Evolutionary conservation across 805 yeast species (phyloP).

Genomic region (Naumovozyma dairenensis): DNA sequence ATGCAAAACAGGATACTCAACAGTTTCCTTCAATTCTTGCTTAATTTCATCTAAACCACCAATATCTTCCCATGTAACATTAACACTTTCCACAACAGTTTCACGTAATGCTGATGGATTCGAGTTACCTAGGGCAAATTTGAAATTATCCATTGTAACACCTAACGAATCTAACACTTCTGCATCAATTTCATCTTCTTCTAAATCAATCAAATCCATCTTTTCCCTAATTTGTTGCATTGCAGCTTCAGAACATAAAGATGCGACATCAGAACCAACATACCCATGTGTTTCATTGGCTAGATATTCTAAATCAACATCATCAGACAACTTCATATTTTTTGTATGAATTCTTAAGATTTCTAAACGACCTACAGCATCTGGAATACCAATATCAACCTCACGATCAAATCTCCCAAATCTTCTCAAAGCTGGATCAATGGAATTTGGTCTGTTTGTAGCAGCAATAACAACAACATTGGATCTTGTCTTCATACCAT

Average conservation of each 20-base stretch:
- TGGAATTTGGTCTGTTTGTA: constrained; percentile 66
- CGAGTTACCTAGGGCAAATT: constrained; percentile 94
- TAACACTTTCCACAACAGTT: constrained; percentile 97
- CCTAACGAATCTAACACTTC: constrained; percentile 93
- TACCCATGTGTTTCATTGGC: constrained; percentile 98
- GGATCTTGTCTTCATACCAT: constrained; percentile 99
- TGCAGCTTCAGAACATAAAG: constrained; percentile 99
- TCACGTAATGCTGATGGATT: constrained; percentile 99
- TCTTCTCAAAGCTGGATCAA: constrained; percentile 74
- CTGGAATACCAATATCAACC: constrained; percentile 90
- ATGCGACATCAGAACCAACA: constrained; percentile 98
- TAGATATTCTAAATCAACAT: constrained; percentile 89
- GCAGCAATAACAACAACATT: constrained; percentile 98
- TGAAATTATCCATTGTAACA: constrained; percentile 97
- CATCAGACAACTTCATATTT: constrained; percentile 93
- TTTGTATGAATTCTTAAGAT: constrained; percentile 95
- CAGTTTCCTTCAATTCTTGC: constrained; percentile 96
- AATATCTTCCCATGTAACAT: constrained; percentile 98
- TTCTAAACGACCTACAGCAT: constrained; percentile 96
- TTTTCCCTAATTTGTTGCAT: constrained; percentile 99
- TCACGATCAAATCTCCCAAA: constrained; percentile 89
- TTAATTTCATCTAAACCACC: constrained; percentile 97
- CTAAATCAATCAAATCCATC: constrained; percentile 73
- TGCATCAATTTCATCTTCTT: constrained; percentile 70
- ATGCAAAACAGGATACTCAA: constrained; percentile 96